phyloP scores from a whole-genome alignment of 2,329 filamentous ascomycete genomes.

The Aspergillus transmontanensis region DNA sequence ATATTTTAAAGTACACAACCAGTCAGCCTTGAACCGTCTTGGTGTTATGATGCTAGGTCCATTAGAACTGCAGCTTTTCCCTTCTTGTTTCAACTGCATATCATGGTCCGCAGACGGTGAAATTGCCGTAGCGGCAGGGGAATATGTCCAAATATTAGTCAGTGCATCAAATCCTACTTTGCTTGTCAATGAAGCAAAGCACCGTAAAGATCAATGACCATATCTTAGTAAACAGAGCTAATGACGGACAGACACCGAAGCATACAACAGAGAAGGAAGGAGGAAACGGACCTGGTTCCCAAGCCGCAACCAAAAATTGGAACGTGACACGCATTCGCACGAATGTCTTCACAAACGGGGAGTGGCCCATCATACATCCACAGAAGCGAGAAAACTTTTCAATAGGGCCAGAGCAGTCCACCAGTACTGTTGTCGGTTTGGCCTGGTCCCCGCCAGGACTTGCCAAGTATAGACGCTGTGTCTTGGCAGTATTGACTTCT shows the following conservation, averaged over 20 bases:
- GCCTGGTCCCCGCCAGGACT: conserved; percentile 62
- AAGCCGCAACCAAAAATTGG: conserved; percentile 36
- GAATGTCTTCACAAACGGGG: conserved; percentile 55
- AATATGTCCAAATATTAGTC: conserved; percentile 57
- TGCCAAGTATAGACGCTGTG: conserved; percentile 55
- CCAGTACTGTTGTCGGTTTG: conserved; percentile 51
- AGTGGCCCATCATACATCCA: conserved; percentile 52
- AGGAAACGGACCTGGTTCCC: conserved; percentile 23
- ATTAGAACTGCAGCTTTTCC: conserved; percentile 49
- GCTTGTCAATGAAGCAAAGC: not conserved
- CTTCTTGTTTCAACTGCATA: conserved; percentile 56
- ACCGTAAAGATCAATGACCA: not conserved
- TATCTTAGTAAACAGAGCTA: conserved; percentile 15
- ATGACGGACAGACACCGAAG: conserved; percentile 32
- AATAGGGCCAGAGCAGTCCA: conserved; percentile 61
- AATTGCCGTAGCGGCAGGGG: conserved; percentile 59
- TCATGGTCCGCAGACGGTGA: conserved; percentile 62
- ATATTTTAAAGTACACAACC: not conserved
- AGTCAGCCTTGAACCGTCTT: not conserved
- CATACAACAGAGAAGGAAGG: conserved; percentile 15
- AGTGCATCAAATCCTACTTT: conserved; percentile 18
- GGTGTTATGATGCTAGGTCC: conserved; percentile 24
- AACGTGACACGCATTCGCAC: conserved; percentile 46
- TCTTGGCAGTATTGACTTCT: conserved; percentile 58
- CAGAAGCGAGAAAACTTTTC: conserved; percentile 54